Base-by-base conservation (phyloP, 106 monocot genomes). In the Xerophyta viscosa region DNA sequence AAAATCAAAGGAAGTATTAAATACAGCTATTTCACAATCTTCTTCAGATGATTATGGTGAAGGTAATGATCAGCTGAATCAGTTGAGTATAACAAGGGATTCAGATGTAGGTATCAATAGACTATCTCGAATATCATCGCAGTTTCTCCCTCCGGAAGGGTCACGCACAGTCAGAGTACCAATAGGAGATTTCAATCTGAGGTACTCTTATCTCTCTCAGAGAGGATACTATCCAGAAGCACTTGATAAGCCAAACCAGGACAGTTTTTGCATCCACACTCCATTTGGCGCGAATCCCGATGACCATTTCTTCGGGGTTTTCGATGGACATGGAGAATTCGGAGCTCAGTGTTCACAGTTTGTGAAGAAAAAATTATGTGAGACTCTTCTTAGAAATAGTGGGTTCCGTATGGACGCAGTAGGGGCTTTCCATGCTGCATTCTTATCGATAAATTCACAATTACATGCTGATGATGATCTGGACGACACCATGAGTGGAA, bases 271-370 rank as follows among this genome's bases (percentile, higher is more conserved):
- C 39, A 82, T 96, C 56, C 81, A 96, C 50, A 82, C 94, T 8
- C 88, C 94, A 23, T 88, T 96, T 61, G 84, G 94, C 20, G 68
- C 75, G 28, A 88, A 54, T 64, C 78, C 78, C 0, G 78, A 88
- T 76, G 88, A 96, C 57, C 94, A 82, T 50, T 96, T 96, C 60
- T 96, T 96, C 62, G 94, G 94, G 50, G 94, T 96, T 6, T 96
- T 96, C 65, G 94, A 96, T 73, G 94, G 94, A 19, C 94, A 96
- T 42, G 94, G 94, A 29, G 94, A 96, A 41, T 77, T 58, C 43
- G 94, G 94, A 14, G 78, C 88, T 46, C 78, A 96, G 57, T 96
- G 94, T 49, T 88, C 94, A 3, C 94, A 96, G 52, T 96, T 96
- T 54, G 75, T 65, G 41, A 96, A 96, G 67, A 58, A 49, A 43